Percentiles rank a stretch among this genome's conserved stretches.
phyloP scores from a whole-genome alignment of 2,329 filamentous ascomycete genomes.

The Orbilia ellipsospora region DNA sequence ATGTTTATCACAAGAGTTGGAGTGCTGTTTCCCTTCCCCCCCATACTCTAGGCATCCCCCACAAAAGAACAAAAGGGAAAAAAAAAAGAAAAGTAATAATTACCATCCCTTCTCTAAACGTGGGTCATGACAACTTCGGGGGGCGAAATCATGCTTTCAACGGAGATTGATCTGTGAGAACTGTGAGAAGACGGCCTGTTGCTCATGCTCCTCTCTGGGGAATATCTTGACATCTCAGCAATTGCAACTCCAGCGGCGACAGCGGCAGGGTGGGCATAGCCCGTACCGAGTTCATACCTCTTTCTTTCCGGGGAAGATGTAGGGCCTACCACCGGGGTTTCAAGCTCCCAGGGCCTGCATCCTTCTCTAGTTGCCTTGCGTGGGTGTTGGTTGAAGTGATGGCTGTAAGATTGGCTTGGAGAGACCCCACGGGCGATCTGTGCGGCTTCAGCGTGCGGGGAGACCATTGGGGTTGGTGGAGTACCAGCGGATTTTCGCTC shows the following conservation, averaged over 20 bases:
- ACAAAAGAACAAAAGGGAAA: slow-evolving; percentile 37
- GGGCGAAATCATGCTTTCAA: slow-evolving; percentile 56
- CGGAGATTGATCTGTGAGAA: slow-evolving; percentile 57
- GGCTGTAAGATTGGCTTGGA: slow-evolving; percentile 43
- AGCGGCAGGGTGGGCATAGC: slow-evolving; percentile 39
- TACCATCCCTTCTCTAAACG: slow-evolving; percentile 32
- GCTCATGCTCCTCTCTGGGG: slow-evolving; percentile 52
- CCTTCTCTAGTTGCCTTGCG: slow-evolving; percentile 55
- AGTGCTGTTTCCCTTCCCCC: slow-evolving; percentile 7
- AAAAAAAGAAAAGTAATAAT: slow-evolving; percentile 2
- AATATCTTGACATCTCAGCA: slow-evolving; percentile 55
- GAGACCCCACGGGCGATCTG: slow-evolving; percentile 55
- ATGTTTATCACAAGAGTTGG: slow-evolving; percentile 30
- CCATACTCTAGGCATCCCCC: slow-evolving; percentile 36
- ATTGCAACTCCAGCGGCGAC: slow-evolving; percentile 51
- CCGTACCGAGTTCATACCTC: slow-evolving; percentile 44
- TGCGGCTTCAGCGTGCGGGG: slow-evolving; percentile 57
- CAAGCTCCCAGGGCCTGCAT: slow-evolving; percentile 51
- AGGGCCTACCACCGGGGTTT: slow-evolving; percentile 32
- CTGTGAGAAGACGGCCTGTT: slow-evolving; percentile 55
- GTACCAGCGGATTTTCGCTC: slow-evolving; percentile 47
- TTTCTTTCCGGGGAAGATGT: slow-evolving; percentile 47
- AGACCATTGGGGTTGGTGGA: slow-evolving; percentile 59
- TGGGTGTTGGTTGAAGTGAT: slow-evolving; percentile 56
- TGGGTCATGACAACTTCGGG: slow-evolving; percentile 55